phyloP scores from a whole-genome alignment of 1,284 basidiomycete species.

The Erythrobasidium hasegawianum region DNA sequence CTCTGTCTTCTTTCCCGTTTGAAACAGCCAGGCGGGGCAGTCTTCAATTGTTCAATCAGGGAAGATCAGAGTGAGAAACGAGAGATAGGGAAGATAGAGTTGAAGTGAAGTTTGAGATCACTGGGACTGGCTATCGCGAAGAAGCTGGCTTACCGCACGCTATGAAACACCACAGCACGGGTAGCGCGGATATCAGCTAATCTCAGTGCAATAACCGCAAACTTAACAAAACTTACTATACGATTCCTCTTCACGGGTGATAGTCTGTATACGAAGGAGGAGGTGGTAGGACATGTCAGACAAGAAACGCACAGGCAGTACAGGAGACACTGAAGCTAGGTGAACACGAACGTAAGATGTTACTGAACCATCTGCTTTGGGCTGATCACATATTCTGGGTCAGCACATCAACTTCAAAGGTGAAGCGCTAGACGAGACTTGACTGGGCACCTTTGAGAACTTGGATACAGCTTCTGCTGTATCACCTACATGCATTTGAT shows the following conservation, averaged over 20 bases:
- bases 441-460: neutral
- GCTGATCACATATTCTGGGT: neutral
- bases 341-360: neutral
- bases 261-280: neutral
- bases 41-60: neutral
- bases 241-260: neutral
- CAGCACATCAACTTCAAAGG: too few species aligned
- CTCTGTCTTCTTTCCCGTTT: neutral
- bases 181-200: too few species aligned
- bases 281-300: neutral
- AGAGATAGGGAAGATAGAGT: too few species aligned
- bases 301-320: too few species aligned
- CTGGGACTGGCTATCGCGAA: too few species aligned
- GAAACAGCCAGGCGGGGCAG: neutral
- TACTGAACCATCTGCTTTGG: neutral
- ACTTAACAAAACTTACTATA: neutral
- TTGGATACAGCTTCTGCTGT: neutral
- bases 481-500: neutral
- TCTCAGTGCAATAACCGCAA: too few species aligned
- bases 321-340: too few species aligned
- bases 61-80: too few species aligned
- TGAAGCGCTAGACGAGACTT: neutral
- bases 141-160: too few species aligned
- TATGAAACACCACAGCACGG: too few species aligned
- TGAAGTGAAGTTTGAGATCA: too few species aligned